Evolutionary conservation across 108 stramenopile genomes (phyloP), one percentile per base, ranked within the genome.

Genomic region (Nitzschia palea): DNA sequence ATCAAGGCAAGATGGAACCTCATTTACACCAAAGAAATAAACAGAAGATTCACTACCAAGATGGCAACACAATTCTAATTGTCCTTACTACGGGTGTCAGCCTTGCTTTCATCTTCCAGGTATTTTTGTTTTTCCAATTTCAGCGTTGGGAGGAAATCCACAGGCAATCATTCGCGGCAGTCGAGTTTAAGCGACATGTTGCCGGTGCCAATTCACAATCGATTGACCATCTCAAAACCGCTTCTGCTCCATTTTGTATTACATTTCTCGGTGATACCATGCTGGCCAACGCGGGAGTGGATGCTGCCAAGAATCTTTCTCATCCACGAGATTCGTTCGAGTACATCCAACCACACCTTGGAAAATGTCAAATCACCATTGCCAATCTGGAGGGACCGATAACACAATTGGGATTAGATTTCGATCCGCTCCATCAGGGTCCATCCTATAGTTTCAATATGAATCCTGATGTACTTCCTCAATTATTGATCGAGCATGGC

Each of bases 251-350:
- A n/a, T n/a, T n/a, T n/a, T n/a, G n/a, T n/a, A n/a, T n/a, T n/a
- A n/a, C 51, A 20, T 56, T 56, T 30, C 27, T 56, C 15, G 55
- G 55, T 29, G 55, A 56, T 56, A 56, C 28, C 32, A 56, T 56
- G 55, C 23, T 56, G 8, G 55, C 55, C 18, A 56, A 56, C 30
- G 32, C 8, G 14, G 55, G 27, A 10, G 18, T 10, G 18, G 55
- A 56, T 34, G 26, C 26, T 18, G 55, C 55, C 27, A 14, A 5
- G 8, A 12, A 52, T 18, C 23, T 44, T n/a, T 44, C 43, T 44
- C 43, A 44, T n/a, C 43, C 43, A n/a, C 43, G n/a, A n/a, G n/a
- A n/a, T n/a, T n/a, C n/a, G n/a, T n/a, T n/a, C n/a, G n/a, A 26
- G 18, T 20, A 40, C 14, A 40, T 40, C 37, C 37, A 40, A 40